phyloP scores from a whole-genome alignment of 2,329 filamentous ascomycete species.

The Xylaria sp. region DNA sequence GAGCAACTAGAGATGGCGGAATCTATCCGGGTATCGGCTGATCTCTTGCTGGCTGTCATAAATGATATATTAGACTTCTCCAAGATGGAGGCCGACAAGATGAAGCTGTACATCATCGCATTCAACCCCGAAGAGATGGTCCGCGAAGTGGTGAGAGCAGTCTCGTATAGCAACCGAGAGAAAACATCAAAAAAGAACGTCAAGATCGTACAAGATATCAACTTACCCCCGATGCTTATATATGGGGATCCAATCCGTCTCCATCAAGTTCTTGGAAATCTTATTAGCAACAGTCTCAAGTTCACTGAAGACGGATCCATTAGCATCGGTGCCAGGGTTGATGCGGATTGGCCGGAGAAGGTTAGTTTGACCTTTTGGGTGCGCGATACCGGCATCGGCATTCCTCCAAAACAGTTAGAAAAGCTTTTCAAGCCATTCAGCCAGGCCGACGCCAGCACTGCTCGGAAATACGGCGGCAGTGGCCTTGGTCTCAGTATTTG shows the following conservation, averaged over 20 bases:
- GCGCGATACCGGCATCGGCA: conserved; percentile 90
- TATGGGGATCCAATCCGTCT: conserved; percentile 74
- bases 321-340: conserved; percentile 80
- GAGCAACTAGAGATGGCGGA: conserved; percentile 89
- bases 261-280: conserved; percentile 79
- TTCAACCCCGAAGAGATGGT: conserved; percentile 76
- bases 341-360: conserved; percentile 74
- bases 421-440: conserved; percentile 94
- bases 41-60: conserved; percentile 89
- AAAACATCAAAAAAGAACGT: conserved; percentile 72
- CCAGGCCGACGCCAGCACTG: conserved; percentile 90
- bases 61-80: conserved; percentile 97
- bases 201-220: conserved; percentile 76
- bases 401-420: conserved; percentile 81
- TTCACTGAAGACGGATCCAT: conserved; percentile 90
- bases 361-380: conserved; percentile 87
- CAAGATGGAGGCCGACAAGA: conserved; percentile 88
- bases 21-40: conserved; percentile 86
- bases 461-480: conserved; percentile 90
- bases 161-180: conserved; percentile 73
- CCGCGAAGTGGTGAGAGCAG: conserved; percentile 72
- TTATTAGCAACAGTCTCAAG: conserved; percentile 93
- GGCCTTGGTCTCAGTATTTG: conserved; percentile 93
- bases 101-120: conserved; percentile 80
- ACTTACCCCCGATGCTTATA: conserved; percentile 77